These are phyloP conservation scores for Begonia fuchsioides DNA, from an alignment of 306 rosid genomes.

Conservation along the genomic window DNA sequence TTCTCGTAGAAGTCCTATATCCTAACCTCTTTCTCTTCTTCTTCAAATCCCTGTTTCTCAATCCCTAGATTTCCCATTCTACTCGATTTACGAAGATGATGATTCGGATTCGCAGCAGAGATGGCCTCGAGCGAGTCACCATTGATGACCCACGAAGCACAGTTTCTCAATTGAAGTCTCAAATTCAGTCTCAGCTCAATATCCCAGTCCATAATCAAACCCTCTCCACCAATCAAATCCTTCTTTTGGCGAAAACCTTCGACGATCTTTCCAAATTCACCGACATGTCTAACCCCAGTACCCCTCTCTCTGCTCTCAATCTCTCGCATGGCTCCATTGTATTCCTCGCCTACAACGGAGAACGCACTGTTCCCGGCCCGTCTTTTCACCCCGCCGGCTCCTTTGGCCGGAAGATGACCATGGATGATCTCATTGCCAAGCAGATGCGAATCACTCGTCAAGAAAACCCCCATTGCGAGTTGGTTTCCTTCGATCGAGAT, in stretches of 20 bases:
- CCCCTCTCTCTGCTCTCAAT: constrained; percentile 40
- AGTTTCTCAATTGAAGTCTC: constrained; percentile 40
- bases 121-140: constrained; percentile 69
- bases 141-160: constrained; percentile 49
- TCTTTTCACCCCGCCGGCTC: constrained; percentile 64
- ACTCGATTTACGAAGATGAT: constrained; percentile 28
- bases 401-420: constrained; percentile 94
- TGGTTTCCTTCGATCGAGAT: constrained; percentile 84
- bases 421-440: constrained; percentile 93
- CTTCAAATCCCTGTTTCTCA: background rate
- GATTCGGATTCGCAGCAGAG: constrained; percentile 91
- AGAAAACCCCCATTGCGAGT: constrained; percentile 73
- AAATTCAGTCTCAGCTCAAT: constrained; percentile 43
- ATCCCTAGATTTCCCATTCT: background rate
- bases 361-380: constrained; percentile 66
- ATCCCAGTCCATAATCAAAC: constrained; percentile 67
- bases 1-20: too few relatives aligned
- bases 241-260: constrained; percentile 40
- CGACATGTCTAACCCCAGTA: constrained; percentile 51
- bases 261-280: constrained; percentile 56
- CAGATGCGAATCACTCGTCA: constrained; percentile 86
- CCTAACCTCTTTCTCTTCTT: background rate
- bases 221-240: constrained; percentile 73
- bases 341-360: constrained; percentile 62
- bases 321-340: constrained; percentile 67